Base-by-base conservation (phyloP, 1,139 yeast genomes). In the Yamadazyma friedrichii region DNA sequence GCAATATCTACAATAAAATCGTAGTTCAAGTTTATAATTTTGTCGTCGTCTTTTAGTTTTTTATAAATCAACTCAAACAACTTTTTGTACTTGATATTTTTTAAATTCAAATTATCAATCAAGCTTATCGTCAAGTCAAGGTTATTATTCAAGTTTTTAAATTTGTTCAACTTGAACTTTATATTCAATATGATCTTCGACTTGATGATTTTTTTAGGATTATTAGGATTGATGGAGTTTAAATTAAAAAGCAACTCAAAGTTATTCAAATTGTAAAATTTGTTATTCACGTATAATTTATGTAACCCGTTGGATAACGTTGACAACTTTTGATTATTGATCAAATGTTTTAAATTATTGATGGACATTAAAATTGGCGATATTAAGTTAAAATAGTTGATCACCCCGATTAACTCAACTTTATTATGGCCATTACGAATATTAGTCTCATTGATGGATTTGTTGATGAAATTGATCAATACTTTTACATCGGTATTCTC, bases 61-160 rank as follows among this genome's bases (percentile, higher is more conserved):
- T 62, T 63, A 51, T 67, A 70, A 1, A 72, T 67, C 43, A 60
- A 44, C 46, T 72, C 78, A 50, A 72, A 70, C 32, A 72, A 55
- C 40, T 58, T 59, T 45, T 69, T 70, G 44, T 65, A 67, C 51
- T 68, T 69, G 41, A 67, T 46, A 47, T 69, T 69, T 48, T 62
- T 65, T n/a, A 62, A 54, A 42, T 63, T 66, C 42, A 68, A 54
- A 47, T 68, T 70, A 38, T 70, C 70, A 38, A 61, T 61, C 54
- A 70, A 70, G 53, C 49, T 64, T 55, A 42, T 56, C 42, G 46
- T 61, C 40, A 49, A 59, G 51, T 45, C 56, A 35, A 33, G 36
- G 4, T 53, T 47, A 9, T 54, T 46, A 25, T 44, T 32, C 32
- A 51, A 47, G 10, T 36, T 27, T 39, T 61, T 63, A 43, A 72